Base-by-base conservation (phyloP, 106 monocot species). In the Xerophyta viscosa region DNA sequence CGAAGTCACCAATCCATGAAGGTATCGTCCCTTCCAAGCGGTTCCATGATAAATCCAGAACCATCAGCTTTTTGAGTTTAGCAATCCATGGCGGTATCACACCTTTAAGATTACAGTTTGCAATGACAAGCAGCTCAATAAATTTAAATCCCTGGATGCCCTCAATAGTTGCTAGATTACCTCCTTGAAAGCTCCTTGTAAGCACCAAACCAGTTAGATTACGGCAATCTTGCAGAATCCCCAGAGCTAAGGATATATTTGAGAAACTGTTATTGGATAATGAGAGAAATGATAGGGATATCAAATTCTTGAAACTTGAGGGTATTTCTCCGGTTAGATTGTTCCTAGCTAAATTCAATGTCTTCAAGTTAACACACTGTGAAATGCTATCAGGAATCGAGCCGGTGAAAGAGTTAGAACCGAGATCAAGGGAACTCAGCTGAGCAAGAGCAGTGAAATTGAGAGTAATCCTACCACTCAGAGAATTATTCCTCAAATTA, bases 1-100 rank as follows among this genome's bases (percentile, higher is more conserved):
- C 58, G 5, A 76, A 41, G 21, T 57, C 45, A 18, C 64, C 81
- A 13, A 82, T 21, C 68, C 75, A 82, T 29, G 60, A 13, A 29
- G 81, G 81, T 50, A 82, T 76, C 0, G 31, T 64, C 30, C 81
- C 81, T 1, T 54, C 20, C 27, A 82, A 49, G 0, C 20, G 22
- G 50, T 82, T 82, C 81, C 81, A 82, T 3, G 81, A 82, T 24
- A 82, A 31, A 41, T 82, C 81, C 60, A 82, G 20, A 25, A 82
- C 54, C 56, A 41, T 59, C 54, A 82, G 39, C 1, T 37, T 56
- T n/a, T 42, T 48, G 42, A 27, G 60, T 26, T 46, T 66, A 20
- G 20, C 55, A 28, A 82, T 24, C 81, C 81, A 82, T 10, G 27
- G 19, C 0, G 81, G 81, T 26, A 82, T 41, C 1, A 26, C 26